Base-by-base conservation (phyloP, 768 basidiomycete genomes). In the Russula dissimulans region DNA sequence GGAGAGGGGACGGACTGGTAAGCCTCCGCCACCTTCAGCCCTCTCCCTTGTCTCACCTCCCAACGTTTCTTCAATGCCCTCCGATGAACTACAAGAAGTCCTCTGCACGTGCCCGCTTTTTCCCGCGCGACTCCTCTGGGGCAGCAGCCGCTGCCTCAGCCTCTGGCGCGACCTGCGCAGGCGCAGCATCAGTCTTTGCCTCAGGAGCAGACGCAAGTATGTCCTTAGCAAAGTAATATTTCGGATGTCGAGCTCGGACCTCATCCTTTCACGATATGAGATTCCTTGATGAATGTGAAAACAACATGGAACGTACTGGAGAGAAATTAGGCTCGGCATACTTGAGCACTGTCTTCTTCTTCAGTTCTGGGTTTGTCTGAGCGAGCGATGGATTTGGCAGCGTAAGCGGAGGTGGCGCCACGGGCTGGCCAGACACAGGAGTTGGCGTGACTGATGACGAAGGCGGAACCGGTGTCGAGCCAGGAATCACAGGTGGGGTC, bases 71-170 rank as follows among this genome's bases (percentile, higher is more conserved):
- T 54, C 58, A 34, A 31, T n/a, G 38, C 22, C 54, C 12, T 41
- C 15, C 2, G 26, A 12, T 49, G 44, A 57, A 51, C 65, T 72
- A 91, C 67, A 92, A 73, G 72, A 89, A 90, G 71, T 93, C 91
- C 72, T 92, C 90, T 36, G 91, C 91, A 65, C 89, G 78, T 49
- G 90, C 87, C 49, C 91, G 77, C 73, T 93, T 93, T 77, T 85
- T 89, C 50, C 90, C 89, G 65, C 87, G 80, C 52, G 80, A 75
- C 67, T 88, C 87, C 53, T 87, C 85, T 36, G 65, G 67, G 31
- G 67, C 67, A 57, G 67, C 34, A 5, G 17, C 15, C 22, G 15
- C 38, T 47, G 50, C 45, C 50, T 51, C 56, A 44, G 44, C 26
- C 36, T 62, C 61, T 5, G 51, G 57, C 49, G 68, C 58, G 48